These are phyloP conservation scores for Candida maesae DNA, from an alignment of 805 yeast genomes.

Conservation along the genomic window DNA sequence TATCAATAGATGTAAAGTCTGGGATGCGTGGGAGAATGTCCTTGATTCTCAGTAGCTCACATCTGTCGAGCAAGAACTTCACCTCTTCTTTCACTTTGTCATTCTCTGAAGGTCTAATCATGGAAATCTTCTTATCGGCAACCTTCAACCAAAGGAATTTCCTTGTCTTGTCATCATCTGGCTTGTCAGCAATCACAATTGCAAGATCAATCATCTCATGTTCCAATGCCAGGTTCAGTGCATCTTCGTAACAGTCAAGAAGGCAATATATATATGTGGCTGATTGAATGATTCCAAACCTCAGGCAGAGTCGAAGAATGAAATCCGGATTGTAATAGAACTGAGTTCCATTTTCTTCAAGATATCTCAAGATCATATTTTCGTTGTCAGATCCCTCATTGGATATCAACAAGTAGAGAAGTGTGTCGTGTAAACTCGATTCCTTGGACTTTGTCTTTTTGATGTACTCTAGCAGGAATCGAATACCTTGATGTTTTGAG, in stretches of 20 bases:
- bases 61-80: slow-evolving; percentile 38
- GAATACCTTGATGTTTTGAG: slow-evolving; percentile 58
- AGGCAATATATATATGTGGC: slow-evolving; percentile 73
- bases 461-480: slow-evolving; percentile 56
- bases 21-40: slow-evolving; percentile 85
- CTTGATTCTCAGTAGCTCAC: slow-evolving; percentile 59
- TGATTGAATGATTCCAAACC: slow-evolving; percentile 52
- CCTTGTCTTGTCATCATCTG: slow-evolving; percentile 48
- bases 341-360: slow-evolving; percentile 39
- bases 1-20: slow-evolving; percentile 74
- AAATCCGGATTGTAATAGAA: slow-evolving; percentile 65
- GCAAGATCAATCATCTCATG: slow-evolving; percentile 57
- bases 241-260: slow-evolving; percentile 71
- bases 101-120: slow-evolving; percentile 26
- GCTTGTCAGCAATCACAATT: slow-evolving; percentile 51
- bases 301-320: slow-evolving; percentile 68
- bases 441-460: slow-evolving; percentile 40
- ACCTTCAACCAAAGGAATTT: slow-evolving; percentile 74
- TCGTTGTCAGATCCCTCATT: slow-evolving; percentile 29
- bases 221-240: slow-evolving; percentile 68
- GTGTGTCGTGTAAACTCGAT: slow-evolving; percentile 60
- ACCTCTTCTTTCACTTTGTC: slow-evolving; percentile 28
- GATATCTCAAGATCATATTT: slow-evolving; percentile 43
- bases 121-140: slow-evolving; percentile 30
- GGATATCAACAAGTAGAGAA: slow-evolving; percentile 59